Percentiles rank a stretch among this genome's conserved stretches.
Conservation (phyloP, 139 green algal species). For the Coelastrella sp. region DNA sequence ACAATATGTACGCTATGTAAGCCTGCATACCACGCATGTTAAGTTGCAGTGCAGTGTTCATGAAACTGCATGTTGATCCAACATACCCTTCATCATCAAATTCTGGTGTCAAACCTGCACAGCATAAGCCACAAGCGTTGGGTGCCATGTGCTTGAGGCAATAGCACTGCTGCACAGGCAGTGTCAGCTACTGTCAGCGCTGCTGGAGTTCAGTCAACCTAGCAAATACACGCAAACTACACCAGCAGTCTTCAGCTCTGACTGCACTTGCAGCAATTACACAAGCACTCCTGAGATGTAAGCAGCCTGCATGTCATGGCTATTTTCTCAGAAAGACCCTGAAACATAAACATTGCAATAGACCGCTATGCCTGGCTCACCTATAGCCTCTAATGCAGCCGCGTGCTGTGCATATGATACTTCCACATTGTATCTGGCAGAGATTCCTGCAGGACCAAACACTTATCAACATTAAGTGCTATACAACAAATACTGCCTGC, state of each 20-base stretch:
- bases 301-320: too few species aligned
- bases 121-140: not conserved
- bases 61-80: not conserved
- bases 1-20: too few species aligned
- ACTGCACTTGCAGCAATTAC: too few species aligned
- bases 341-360: not conserved
- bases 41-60: not conserved
- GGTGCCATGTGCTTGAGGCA: not conserved
- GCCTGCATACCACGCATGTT: not conserved
- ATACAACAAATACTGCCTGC: too few species aligned
- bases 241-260: too few species aligned
- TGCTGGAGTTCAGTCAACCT: too few species aligned
- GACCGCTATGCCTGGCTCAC: not conserved
- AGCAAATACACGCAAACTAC: too few species aligned
- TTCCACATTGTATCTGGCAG: constrained; percentile 2
- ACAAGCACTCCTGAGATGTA: too few species aligned
- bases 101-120: constrained; percentile 31
- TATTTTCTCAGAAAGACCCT: not conserved
- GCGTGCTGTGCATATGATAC: not conserved
- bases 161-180: not conserved
- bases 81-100: constrained; percentile 15
- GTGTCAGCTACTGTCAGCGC: not conserved
- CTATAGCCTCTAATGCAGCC: constrained; percentile 17
- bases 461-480: too few species aligned
- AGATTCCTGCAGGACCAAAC: not conserved